These are phyloP conservation scores for Colletotrichum chrysophilum DNA, from an alignment of 2,329 filamentous ascomycete species.

Conservation along the genomic window DNA sequence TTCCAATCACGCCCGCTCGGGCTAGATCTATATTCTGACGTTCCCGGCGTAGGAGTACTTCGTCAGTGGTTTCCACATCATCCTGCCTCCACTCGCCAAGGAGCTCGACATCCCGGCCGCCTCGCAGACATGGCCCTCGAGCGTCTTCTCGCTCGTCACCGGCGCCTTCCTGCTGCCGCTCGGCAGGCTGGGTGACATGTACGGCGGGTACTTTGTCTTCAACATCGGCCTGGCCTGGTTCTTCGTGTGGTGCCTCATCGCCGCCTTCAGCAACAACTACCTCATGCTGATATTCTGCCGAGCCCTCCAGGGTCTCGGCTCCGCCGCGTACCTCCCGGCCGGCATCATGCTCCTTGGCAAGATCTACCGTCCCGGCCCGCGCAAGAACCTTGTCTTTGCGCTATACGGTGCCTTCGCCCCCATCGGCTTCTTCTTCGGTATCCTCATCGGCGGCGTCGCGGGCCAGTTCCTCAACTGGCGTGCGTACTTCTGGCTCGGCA, in stretches of 20 bases:
- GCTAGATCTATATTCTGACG: not conserved
- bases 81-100: constrained; percentile 68
- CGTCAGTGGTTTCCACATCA: constrained; percentile 77
- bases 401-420: constrained; percentile 64
- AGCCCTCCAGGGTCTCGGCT: constrained; percentile 75
- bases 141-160: constrained; percentile 63
- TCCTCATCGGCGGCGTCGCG: constrained; percentile 68
- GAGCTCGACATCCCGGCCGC: constrained; percentile 68
- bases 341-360: constrained; percentile 73
- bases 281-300: constrained; percentile 77
- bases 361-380: constrained; percentile 71
- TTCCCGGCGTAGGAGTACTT: constrained; percentile 65
- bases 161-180: constrained; percentile 66
- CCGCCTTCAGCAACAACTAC: constrained; percentile 71
- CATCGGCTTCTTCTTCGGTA: constrained; percentile 66
- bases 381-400: constrained; percentile 71
- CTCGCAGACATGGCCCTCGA: constrained; percentile 69
- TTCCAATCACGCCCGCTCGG: not conserved
- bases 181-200: constrained; percentile 67
- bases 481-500: constrained; percentile 75
- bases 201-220: constrained; percentile 67
- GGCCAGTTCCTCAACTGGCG: constrained; percentile 67
- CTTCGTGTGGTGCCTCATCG: constrained; percentile 69
- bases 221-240: constrained; percentile 68
- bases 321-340: constrained; percentile 74